Base-by-base conservation (phyloP, 306 rosid species). In the Comarum palustre region DNA sequence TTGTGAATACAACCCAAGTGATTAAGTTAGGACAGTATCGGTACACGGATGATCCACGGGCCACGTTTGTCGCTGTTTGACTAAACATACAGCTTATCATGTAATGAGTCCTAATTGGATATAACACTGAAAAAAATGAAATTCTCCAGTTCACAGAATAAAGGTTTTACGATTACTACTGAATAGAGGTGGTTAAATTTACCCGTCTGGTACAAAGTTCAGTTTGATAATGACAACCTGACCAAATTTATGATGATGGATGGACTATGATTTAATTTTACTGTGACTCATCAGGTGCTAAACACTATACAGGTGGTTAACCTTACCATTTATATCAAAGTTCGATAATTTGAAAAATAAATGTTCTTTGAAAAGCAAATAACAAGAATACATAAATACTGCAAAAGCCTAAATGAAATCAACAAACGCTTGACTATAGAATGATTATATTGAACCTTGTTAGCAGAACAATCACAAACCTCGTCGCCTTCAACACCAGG, bases 381-480 rank as follows among this genome's bases (percentile, higher is more conserved):
- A 36, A 20, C 47, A 19, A n/a, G 2, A 34, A n/a, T 36, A 9
- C 47, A 63, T 47, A 25, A 5, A 27, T 25, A 48, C 42, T 72
- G n/a, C 27, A 32, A 17, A 41, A n/a, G n/a, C n/a, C 3, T 57
- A 17, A 55, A 16, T 6, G 14, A 72, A 55, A 57, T 8, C 51
- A 24, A 72, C 3, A 1, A 57, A 17, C 17, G 52, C 42, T 39
- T 5, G 27, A 24, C 52, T 38, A 55, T 1, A 8, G 11, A 55
- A 42, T 32, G 68, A n/a, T 57, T 39, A 70, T 9, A 25, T 2
- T 25, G 29, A 63, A 19, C 16, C 11, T 36, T 51, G 25, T 51
- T 51, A n/a, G 25, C 6, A 17, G 32, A 47, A 42, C 22, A 67
- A 71, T 71, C 39, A 66, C 85, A 42, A 70, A 94, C 96, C 99